Evolutionary conservation across 805 yeast genomes (phyloP).

Genomic region (Kazachstania africana): DNA sequence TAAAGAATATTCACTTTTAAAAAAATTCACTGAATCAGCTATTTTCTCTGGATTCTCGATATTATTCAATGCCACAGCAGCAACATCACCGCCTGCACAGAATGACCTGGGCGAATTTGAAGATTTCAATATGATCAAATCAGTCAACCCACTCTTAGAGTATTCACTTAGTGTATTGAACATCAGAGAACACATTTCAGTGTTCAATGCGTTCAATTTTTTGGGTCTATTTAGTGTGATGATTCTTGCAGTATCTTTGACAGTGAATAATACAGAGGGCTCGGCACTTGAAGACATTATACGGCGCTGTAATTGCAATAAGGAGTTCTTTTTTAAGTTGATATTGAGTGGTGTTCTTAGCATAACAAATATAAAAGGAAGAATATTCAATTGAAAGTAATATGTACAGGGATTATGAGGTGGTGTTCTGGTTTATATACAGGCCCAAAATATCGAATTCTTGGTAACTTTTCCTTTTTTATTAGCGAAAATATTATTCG

Average conservation of each 20-base stretch:
- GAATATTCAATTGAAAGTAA: no score
- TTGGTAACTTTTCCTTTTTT: no score
- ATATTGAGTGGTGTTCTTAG: no score
- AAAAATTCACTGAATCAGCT: slow-evolving; percentile 47
- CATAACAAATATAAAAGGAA: no score
- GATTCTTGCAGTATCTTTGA: slow-evolving; percentile 45
- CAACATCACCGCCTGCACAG: slow-evolving; percentile 96
- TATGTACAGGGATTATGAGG: no score
- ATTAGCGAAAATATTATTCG: no score
- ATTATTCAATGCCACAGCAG: slow-evolving; percentile 59
- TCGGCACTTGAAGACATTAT: neutral
- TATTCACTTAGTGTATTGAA: slow-evolving; percentile 67
- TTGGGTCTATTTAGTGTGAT: slow-evolving; percentile 67
- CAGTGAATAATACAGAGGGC: slow-evolving; percentile 14
- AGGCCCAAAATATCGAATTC: no score
- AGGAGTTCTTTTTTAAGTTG: no score
- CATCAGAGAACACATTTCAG: slow-evolving; percentile 62
- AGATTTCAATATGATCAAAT: slow-evolving; percentile 50
- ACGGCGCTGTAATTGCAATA: neutral
- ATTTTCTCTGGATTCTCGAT: slow-evolving; percentile 29
- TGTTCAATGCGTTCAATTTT: slow-evolving; percentile 76
- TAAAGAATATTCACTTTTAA: slow-evolving; percentile 69
- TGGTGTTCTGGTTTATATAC: no score
- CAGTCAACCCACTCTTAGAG: slow-evolving; percentile 53
- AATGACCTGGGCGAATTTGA: slow-evolving; percentile 51